A percentile compares a stretch with the other conserved stretches of the same genome.
These are phyloP conservation scores for Musa balbisiana DNA, from an alignment of 202 grass and related monocot genomes.

Conservation along the genomic window DNA sequence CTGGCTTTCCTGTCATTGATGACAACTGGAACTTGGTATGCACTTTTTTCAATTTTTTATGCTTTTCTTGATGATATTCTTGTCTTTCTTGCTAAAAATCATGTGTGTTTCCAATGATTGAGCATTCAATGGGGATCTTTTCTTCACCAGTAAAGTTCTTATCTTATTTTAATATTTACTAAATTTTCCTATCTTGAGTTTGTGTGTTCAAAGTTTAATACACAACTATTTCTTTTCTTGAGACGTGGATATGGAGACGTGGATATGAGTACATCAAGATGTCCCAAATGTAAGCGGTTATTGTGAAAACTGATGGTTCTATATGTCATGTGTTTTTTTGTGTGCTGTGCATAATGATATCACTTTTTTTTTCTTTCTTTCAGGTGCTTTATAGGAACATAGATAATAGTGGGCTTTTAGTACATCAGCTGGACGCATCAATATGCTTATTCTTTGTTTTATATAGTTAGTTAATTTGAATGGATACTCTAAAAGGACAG, in stretches of 20 bases:
- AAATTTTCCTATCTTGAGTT: too few species aligned
- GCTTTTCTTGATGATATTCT: slow-evolving; percentile 3
- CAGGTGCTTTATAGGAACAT: background rate
- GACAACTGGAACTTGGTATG: slow-evolving; percentile 70
- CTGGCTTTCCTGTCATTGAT: slow-evolving; percentile 85
- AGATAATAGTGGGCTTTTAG: background rate
- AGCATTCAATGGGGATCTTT: background rate
- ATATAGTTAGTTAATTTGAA: background rate
- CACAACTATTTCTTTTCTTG: too few species aligned
- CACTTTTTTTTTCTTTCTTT: background rate
- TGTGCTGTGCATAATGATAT: background rate
- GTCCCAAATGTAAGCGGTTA: too few species aligned
- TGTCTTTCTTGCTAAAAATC: background rate
- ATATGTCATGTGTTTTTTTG: too few species aligned
- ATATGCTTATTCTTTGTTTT: background rate
- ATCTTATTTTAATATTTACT: too few species aligned
- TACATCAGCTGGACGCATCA: background rate
- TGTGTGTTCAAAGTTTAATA: too few species aligned
- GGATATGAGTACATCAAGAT: too few species aligned
- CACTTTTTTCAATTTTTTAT: slow-evolving; percentile 7
- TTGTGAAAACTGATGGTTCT: too few species aligned
- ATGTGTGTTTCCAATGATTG: background rate
- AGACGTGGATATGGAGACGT: too few species aligned
- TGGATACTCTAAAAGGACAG: background rate
- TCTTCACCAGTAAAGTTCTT: too few species aligned